phyloP scores from a whole-genome alignment of 495 filamentous ascomycete species.

The Talaromyces trachyspermus region DNA sequence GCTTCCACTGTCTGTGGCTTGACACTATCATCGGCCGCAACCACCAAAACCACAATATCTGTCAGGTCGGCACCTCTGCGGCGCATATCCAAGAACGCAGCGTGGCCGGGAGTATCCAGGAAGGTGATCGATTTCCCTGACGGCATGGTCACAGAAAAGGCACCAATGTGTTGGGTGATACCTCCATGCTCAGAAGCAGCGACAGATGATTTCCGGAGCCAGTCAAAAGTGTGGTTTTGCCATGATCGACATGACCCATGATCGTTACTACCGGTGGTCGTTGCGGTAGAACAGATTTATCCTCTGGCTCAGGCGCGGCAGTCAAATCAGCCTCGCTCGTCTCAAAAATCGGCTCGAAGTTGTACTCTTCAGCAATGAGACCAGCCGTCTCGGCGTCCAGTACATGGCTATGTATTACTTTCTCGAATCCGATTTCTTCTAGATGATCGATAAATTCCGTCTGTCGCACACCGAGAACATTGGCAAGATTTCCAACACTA shows the following conservation, averaged over 20 bases:
- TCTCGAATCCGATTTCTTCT: slow-evolving; percentile 74
- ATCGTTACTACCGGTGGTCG: slow-evolving; percentile 96
- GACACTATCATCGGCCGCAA: slow-evolving; percentile 95
- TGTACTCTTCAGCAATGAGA: slow-evolving; percentile 85
- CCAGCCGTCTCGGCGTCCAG: slow-evolving; percentile 86
- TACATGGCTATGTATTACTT: slow-evolving; percentile 68
- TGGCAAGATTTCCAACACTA: slow-evolving; percentile 76
- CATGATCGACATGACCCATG: slow-evolving; percentile 99
- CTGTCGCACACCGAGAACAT: slow-evolving; percentile 61
- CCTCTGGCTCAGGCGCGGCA: slow-evolving; percentile 60
- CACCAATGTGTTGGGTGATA: slow-evolving; percentile 98
- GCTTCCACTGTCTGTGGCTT: slow-evolving; percentile 97
- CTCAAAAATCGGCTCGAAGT: slow-evolving; percentile 85
- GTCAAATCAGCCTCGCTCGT: slow-evolving; percentile 60
- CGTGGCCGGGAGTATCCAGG: slow-evolving; percentile 94
- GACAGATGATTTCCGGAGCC: slow-evolving; percentile 84
- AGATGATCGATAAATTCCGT: slow-evolving; percentile 69
- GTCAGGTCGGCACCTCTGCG: slow-evolving; percentile 93
- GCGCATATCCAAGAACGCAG: slow-evolving; percentile 92
- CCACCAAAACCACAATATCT: slow-evolving; percentile 93
- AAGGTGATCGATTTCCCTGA: slow-evolving; percentile 88
- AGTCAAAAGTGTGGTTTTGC: slow-evolving; percentile 97
- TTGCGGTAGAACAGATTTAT: slow-evolving; percentile 59
- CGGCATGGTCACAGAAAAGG: slow-evolving; percentile 88
- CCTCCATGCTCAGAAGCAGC: slow-evolving; percentile 89